Evolutionary conservation across 2,329 filamentous ascomycete genomes (phyloP).

Genomic region (Ceratocystis alfenasii): DNA sequence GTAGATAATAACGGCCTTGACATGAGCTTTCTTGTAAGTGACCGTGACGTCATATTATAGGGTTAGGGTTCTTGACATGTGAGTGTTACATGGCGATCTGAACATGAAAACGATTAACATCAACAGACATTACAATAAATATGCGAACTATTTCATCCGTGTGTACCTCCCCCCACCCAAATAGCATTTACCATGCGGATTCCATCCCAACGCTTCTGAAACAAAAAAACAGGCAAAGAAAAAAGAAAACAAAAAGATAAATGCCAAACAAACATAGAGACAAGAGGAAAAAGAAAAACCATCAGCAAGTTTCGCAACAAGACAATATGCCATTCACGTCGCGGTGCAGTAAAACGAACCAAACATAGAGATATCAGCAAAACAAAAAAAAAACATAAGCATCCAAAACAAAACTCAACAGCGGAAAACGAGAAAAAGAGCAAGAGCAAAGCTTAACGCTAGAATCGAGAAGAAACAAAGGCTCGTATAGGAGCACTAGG

Average conservation of each 20-base stretch:
- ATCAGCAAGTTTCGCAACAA: background rate
- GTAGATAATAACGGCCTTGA: too few relatives aligned
- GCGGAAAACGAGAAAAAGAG: background rate
- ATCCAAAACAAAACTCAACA: background rate
- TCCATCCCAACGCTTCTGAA: slow-evolving; percentile 6
- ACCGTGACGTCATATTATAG: background rate
- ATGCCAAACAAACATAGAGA: background rate
- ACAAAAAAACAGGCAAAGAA: background rate
- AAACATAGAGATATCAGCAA: slow-evolving; percentile 12
- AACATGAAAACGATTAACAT: background rate
- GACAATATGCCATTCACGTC: background rate
- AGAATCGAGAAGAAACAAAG: background rate
- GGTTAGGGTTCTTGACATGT: background rate
- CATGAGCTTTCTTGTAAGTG: too few relatives aligned
- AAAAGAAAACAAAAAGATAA: background rate
- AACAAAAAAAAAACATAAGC: background rate
- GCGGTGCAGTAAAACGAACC: background rate
- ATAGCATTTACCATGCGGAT: background rate
- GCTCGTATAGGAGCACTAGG: background rate
- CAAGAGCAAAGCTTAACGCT: background rate
- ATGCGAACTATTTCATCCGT: background rate
- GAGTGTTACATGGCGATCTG: background rate
- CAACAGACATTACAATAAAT: slow-evolving; percentile 4
- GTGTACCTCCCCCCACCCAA: background rate
- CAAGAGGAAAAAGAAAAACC: background rate